Percentiles rank a stretch among this genome's conserved stretches.
These are phyloP conservation scores for Boletus rex-veris DNA, from an alignment of 768 basidiomycete species.

Conservation along the genomic window DNA sequence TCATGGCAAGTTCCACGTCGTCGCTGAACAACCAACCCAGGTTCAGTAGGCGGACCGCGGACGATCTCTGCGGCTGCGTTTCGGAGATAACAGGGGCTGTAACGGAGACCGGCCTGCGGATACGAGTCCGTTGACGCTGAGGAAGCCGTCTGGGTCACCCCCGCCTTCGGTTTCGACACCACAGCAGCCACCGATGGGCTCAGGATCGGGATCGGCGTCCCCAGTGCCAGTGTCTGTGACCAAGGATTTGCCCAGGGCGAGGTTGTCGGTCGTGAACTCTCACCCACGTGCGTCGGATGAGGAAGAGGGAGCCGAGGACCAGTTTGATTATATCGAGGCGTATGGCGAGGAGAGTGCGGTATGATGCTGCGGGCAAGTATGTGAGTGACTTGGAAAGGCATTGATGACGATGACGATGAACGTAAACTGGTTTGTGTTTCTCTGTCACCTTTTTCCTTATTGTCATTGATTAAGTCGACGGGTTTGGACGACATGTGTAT, in stretches of 20 bases:
- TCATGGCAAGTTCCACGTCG: slow-evolving; percentile 33
- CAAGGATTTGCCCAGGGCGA: slow-evolving; percentile 9
- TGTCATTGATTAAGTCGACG: slow-evolving; percentile 9
- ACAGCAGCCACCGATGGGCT: neutral
- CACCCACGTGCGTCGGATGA: slow-evolving; percentile 28
- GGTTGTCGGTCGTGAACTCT: slow-evolving; percentile 28
- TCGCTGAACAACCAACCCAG: slow-evolving; percentile 25
- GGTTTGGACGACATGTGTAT: neutral
- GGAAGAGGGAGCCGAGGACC: slow-evolving; percentile 35
- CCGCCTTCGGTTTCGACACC: slow-evolving; percentile 21
- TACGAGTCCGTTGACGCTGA: slow-evolving; percentile 44
- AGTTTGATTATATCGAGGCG: slow-evolving; percentile 57
- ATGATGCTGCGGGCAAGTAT: slow-evolving; percentile 44
- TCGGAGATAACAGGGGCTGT: slow-evolving; percentile 44
- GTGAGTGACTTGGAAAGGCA: slow-evolving; percentile 42
- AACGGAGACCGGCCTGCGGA: slow-evolving; percentile 33
- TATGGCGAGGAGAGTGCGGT: slow-evolving; percentile 39
- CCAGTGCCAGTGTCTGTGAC: slow-evolving; percentile 23
- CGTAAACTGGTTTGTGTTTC: neutral
- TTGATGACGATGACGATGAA: neutral
- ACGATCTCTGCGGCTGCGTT: slow-evolving; percentile 80
- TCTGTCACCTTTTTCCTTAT: slow-evolving; percentile 3
- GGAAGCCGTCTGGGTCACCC: slow-evolving; percentile 39
- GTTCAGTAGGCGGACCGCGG: slow-evolving; percentile 36
- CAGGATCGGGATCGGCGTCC: slow-evolving; percentile 22